phyloP scores from a whole-genome alignment of 768 basidiomycete species.

The Pisolithus tinctorius region DNA sequence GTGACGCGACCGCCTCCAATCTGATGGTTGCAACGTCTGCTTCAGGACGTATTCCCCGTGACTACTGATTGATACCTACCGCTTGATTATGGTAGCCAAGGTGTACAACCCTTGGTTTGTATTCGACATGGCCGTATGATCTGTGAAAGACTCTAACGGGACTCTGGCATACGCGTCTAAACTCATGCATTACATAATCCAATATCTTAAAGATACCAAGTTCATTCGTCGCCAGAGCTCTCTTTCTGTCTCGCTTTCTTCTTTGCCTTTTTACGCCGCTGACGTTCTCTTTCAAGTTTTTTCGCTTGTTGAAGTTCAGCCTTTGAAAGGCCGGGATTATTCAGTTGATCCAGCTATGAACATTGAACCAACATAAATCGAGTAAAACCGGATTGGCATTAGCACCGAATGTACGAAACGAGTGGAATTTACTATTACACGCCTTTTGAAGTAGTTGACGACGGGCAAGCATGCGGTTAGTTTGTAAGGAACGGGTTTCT shows the following conservation, averaged over 20 bases:
- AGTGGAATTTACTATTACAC: conserved; percentile 30
- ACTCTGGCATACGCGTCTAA: no score
- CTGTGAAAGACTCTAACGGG: conserved; percentile 6
- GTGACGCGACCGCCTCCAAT: conserved; percentile 87
- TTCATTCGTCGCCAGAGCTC: conserved; percentile 5
- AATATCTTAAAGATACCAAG: no score
- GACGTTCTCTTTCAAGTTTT: conserved; percentile 70
- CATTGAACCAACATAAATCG: conserved; percentile 1
- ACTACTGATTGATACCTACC: conserved; percentile 36
- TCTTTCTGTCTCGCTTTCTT: conserved; percentile 44
- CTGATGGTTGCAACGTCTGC: conserved; percentile 32
- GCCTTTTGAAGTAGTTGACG: conserved; percentile 71
- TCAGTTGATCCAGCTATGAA: conserved; percentile 57
- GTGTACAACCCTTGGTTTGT: conserved; percentile 56
- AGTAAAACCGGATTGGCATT: conserved; percentile 9
- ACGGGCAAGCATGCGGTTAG: conserved; percentile 76
- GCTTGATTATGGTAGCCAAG: conserved; percentile 76
- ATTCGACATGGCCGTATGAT: neutral
- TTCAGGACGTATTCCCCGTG: conserved; percentile 3
- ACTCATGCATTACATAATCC: no score
- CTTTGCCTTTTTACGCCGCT: conserved; percentile 71
- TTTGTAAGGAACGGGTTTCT: conserved; percentile 75
- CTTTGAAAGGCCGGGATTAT: conserved; percentile 75
- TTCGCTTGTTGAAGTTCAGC: conserved; percentile 61
- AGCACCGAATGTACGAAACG: conserved; percentile 7